Evolutionary conservation across 164 flowering plant genomes (phyloP), one percentile per base, ranked within the genome.

Genomic region (Magnolia kwangsiensis): DNA sequence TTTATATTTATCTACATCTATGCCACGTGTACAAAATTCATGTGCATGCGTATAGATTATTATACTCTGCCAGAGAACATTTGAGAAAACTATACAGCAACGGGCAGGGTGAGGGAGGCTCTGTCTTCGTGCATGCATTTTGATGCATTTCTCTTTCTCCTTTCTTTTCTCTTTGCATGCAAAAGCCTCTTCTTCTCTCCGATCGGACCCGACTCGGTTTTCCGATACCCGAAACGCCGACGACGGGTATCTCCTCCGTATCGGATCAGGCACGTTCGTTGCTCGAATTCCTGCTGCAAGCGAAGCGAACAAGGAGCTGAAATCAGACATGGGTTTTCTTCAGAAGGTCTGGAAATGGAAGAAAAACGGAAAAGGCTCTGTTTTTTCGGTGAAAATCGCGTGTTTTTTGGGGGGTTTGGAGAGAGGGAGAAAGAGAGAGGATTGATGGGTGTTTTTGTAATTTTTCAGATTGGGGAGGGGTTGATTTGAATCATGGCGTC

Each of bases 61-160:
- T 55, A 10, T 16, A 55, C 61, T 55, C 61, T 16, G 61, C 16
- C 18, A 16, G 61, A 55, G 61, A 10, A 55, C 61, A 13, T 55
- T 2, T 10, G 21, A 20, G 2, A 64, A 20, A 19, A 14, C 11
- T 1, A 18, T 19, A 18, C 67, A 64, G 67, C 67, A 19, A 64
- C 6, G 21, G 14, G 21, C 24, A 14, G 58, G 70, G 19, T 8
- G 23, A 83, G 76, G 86, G 51, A 82, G 68, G 84, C 87, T 69
- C 83, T 72, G 83, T 71, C 87, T 81, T 84, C 85, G 86, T 86
- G 86, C 88, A 85, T 83, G 89, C 89, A 83, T 77, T 77, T 76
- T 81, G 50, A 71, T 69, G 70, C 19, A 67, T 73, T 58, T 59
- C 49, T 37, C 50, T 50, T 7, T 23, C 49, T 73, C 49, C 51